Evolutionary conservation across 129 eudicot species (phyloP), one percentile per base, ranked within the genome.

Genomic region (Chrysanthemum makinoi): DNA sequence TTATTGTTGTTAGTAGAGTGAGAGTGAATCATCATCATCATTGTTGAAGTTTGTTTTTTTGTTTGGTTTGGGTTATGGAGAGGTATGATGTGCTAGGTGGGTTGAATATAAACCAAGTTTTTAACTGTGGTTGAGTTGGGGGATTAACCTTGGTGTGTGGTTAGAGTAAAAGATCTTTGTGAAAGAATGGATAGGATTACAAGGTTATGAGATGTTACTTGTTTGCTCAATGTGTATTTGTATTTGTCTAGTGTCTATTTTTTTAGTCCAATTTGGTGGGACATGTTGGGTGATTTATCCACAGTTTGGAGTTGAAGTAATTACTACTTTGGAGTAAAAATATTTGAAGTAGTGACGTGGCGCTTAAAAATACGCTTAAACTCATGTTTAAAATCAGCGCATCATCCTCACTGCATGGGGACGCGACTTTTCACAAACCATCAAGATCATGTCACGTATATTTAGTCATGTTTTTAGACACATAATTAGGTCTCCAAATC

Each of bases 1-100:
- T 83, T 73, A 19, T 1, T 30, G n/a, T n/a, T n/a, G n/a, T n/a
- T n/a, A n/a, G n/a, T n/a, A 4, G 85, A 60, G 15, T 76, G 86
- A 65, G 17, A 65, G 30, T 86, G 81, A 49, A 81, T 72, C 72
- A 89, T 74, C 89, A 86, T 84, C 83, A 82, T n/a, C n/a, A n/a
- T n/a, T n/a, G n/a, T n/a, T n/a, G n/a, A n/a, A n/a, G n/a, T n/a
- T n/a, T n/a, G n/a, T n/a, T n/a, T n/a, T n/a, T n/a, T 89, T 71
- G 24, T 24, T n/a, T n/a, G 71, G 17, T 51, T 67, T 24, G 69
- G 71, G 16, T 54, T 39, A 70, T 35, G 14, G 70, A 61, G 63
- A 62, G 62, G 28, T 28, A 30, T 30, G 39, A 68, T 49, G 66
- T 58, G n/a, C n/a, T n/a, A n/a, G 19, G 43, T 66, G 86, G 73